Base-by-base conservation (phyloP, 2,329 filamentous ascomycete species). In the Epichloe typhina region DNA sequence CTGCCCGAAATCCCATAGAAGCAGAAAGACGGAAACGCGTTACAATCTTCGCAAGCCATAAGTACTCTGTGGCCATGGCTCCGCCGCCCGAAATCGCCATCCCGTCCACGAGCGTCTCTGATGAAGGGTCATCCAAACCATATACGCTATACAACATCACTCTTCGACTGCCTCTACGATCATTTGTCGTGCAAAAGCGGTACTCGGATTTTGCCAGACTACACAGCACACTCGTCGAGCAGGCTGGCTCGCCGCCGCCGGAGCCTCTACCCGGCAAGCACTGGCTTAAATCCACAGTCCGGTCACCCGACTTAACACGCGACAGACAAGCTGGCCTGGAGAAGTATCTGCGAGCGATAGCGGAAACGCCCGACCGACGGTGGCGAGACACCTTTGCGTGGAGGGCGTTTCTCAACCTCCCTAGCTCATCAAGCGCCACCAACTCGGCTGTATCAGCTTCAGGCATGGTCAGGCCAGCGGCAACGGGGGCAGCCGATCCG, bases 101-200 rank as follows among this genome's bases (percentile, higher is more conserved):
- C 57, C 80, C 80, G 11, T 79, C 78, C n/a, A 83, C 81, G 46
- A 81, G 77, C 55, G 66, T 79, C 52, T 72, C 75, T 49, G 69
- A 74, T 52, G 72, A 73, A 55, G 64, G 61, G 54, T 61, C 65
- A 5, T 71, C 74, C 55, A 87, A 88, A 60, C 75, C 83, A 0
- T 88, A 81, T 66, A 90, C 86, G 0, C 76, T 84, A 56, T 91
- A 90, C 72, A 86, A 87, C 65, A 83, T 90, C 65, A 82, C 80
- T 21, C 74, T 93, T 53, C 82, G 85, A 47, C 80, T 89, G 1
- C 86, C 87, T 0, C 76, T 91, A 13, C 81, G 84, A 46, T 85
- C 84, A 4, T 86, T 84, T 59, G 83, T 85, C 56, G 74, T 89
- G 5, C 80, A 83, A 61, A 91, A 90, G 67, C 84, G 87, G 59